phyloP scores from a whole-genome alignment of 2,329 filamentous ascomycete genomes.

The Achaetomium macrosporum region DNA sequence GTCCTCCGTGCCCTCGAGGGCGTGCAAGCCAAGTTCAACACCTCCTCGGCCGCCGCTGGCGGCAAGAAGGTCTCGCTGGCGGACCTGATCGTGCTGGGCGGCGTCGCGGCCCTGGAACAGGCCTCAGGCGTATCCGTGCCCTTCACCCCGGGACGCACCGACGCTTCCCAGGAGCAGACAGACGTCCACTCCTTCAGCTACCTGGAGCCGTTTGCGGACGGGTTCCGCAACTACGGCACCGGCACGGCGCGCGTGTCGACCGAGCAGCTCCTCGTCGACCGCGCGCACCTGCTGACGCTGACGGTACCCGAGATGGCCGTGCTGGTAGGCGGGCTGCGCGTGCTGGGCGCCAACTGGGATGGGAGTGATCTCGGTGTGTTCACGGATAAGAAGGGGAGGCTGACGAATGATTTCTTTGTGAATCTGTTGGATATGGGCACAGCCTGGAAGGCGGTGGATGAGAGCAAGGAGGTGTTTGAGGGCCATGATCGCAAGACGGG shows the following conservation, averaged over 20 bases:
- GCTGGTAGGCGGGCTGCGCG: conserved; percentile 66
- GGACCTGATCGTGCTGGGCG: conserved; percentile 72
- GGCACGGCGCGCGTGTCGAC: conserved; percentile 54
- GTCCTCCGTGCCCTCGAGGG: conserved; percentile 57
- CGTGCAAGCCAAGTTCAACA: conserved; percentile 63
- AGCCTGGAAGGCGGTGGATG: conserved; percentile 53
- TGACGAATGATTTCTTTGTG: conserved; percentile 78
- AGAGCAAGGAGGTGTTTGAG: conserved; percentile 49
- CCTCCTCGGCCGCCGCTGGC: conserved; percentile 44
- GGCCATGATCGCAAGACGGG: conserved; percentile 63
- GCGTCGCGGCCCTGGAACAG: conserved; percentile 65
- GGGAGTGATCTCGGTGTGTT: conserved; percentile 62
- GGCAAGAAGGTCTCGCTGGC: conserved; percentile 73
- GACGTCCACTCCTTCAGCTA: conserved; percentile 58
- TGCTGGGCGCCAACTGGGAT: conserved; percentile 64
- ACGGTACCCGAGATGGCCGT: conserved; percentile 65
- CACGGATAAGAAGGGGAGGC: conserved; percentile 59
- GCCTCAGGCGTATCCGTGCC: conserved; percentile 58
- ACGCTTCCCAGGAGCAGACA: conserved; percentile 67
- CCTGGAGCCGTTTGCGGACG: conserved; percentile 65
- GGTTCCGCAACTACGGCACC: conserved; percentile 74
- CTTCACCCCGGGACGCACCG: conserved; percentile 66
- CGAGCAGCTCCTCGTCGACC: conserved; percentile 68
- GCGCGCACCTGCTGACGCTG: conserved; percentile 63
- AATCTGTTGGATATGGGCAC: conserved; percentile 66